Percentiles rank a stretch among this genome's conserved stretches.
Evolutionary conservation across 495 filamentous ascomycete species (phyloP).

Genomic region (Annulohypoxylon moriforme): DNA sequence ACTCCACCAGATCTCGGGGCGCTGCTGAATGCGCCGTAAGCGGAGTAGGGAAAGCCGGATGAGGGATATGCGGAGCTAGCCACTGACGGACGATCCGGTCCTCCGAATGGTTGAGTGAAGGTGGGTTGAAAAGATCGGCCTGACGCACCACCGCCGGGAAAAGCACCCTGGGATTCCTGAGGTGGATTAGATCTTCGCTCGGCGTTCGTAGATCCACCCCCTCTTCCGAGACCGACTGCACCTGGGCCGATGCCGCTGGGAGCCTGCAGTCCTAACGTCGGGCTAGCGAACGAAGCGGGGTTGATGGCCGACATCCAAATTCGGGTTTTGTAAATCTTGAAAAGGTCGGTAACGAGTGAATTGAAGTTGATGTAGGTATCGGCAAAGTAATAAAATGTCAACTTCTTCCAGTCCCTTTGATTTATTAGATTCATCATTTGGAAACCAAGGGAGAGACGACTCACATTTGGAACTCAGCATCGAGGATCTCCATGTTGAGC

Average conservation of each 20-base stretch:
- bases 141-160: slow-evolving; percentile 49
- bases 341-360: slow-evolving; percentile 93
- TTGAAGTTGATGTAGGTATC: slow-evolving; percentile 99
- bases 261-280: slow-evolving; percentile 74
- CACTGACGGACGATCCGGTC: slow-evolving; percentile 50
- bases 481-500: slow-evolving; percentile 97
- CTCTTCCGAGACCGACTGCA: slow-evolving; percentile 62
- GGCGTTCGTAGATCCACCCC: slow-evolving; percentile 49
- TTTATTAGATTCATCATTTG: slow-evolving; percentile 20
- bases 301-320: slow-evolving; percentile 99
- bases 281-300: slow-evolving; percentile 94
- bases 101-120: slow-evolving; percentile 50
- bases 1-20: slow-evolving; percentile 52
- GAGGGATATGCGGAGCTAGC: slow-evolving; percentile 50
- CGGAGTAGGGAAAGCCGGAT: slow-evolving; percentile 55
- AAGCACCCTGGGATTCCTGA: slow-evolving; percentile 57
- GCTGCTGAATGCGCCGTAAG: slow-evolving; percentile 58
- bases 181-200: slow-evolving; percentile 62
- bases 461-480: slow-evolving; percentile 99
- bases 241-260: slow-evolving; percentile 72
- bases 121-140: slow-evolving; percentile 54
- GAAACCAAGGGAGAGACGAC: slow-evolving; percentile 47
- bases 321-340: slow-evolving; percentile 98
- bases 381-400: slow-evolving; percentile 98
- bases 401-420: slow-evolving; percentile 94